Conservation (phyloP, 192 early-diverging fungal genomes). For the Rhizophagus prolifer region DNA sequence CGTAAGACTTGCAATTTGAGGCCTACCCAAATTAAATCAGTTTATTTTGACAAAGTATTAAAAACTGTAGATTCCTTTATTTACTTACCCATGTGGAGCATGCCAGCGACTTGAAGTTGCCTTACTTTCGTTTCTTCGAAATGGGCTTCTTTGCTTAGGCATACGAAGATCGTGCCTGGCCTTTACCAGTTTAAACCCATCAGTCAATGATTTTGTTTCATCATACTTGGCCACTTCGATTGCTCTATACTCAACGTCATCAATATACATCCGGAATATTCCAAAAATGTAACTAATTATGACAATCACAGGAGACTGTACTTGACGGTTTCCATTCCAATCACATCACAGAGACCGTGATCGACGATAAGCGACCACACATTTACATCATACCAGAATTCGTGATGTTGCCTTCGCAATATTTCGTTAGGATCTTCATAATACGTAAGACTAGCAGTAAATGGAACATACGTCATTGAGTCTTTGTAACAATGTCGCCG, state of each 20-base stretch:
- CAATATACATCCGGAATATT: slow-evolving; percentile 24
- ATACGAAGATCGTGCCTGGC: slow-evolving; percentile 29
- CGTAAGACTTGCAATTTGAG: slow-evolving; percentile 28
- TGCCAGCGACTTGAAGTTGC: slow-evolving; percentile 6
- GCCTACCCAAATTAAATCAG: slow-evolving; percentile 27
- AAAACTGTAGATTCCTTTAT: slow-evolving; percentile 12
- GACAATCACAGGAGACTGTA: slow-evolving; percentile 22
- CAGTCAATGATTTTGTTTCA: slow-evolving; percentile 13
- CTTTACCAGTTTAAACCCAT: slow-evolving; percentile 15
- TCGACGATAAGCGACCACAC: too few relatives aligned
- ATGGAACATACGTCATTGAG: slow-evolving; percentile 25
- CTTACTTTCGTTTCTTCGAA: slow-evolving; percentile 20
- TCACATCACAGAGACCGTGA: too few relatives aligned
- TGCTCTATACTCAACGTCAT: slow-evolving; percentile 24
- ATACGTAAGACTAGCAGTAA: slow-evolving; percentile 30
- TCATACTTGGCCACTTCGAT: slow-evolving; percentile 28
- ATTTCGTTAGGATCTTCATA: slow-evolving; percentile 28
- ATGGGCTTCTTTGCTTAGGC: slow-evolving; percentile 9
- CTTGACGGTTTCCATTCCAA: too few relatives aligned
- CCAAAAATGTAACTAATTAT: slow-evolving; percentile 21
- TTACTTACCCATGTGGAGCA: slow-evolving; percentile 27
- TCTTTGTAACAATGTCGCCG: background rate
- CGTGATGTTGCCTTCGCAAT: slow-evolving; percentile 25
- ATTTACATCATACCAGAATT: slow-evolving; percentile 32
- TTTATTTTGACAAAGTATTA: too few relatives aligned